Conservation (phyloP, 257 asterid genomes). For the Solanum ossicruentum region DNA sequence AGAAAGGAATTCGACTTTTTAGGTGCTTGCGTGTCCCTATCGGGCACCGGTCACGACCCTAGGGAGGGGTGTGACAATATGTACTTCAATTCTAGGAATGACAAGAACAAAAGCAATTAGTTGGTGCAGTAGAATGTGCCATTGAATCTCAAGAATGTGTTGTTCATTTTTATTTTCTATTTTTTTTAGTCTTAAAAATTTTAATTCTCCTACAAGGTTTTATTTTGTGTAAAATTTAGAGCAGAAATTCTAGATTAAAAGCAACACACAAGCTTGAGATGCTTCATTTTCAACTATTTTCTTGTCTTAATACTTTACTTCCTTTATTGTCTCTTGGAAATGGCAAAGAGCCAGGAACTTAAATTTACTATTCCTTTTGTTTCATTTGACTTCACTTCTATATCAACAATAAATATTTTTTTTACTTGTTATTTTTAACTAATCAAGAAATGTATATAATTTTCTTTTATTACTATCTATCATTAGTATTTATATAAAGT, state of each 20-base stretch:
- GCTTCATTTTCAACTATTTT: neutral
- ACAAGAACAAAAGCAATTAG: neutral
- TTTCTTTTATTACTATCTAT: neutral
- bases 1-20: too few species aligned
- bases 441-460: neutral
- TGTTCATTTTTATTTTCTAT: neutral
- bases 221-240: neutral
- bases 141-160: neutral
- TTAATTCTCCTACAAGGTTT: neutral
- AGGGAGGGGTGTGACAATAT: too few species aligned
- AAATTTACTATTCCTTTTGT: neutral
- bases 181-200: neutral
- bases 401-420: too few species aligned
- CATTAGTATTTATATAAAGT: neutral
- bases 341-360: neutral
- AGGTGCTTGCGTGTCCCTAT: too few species aligned
- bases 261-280: neutral
- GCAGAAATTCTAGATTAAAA: neutral
- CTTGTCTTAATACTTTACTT: neutral
- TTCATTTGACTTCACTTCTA: neutral
- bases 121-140: neutral
- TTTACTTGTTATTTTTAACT: too few species aligned
- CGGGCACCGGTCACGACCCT: too few species aligned
- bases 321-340: neutral
- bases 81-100: neutral